Conservation (phyloP, 2,329 filamentous ascomycete species). For the Cytospora chrysosperma region DNA sequence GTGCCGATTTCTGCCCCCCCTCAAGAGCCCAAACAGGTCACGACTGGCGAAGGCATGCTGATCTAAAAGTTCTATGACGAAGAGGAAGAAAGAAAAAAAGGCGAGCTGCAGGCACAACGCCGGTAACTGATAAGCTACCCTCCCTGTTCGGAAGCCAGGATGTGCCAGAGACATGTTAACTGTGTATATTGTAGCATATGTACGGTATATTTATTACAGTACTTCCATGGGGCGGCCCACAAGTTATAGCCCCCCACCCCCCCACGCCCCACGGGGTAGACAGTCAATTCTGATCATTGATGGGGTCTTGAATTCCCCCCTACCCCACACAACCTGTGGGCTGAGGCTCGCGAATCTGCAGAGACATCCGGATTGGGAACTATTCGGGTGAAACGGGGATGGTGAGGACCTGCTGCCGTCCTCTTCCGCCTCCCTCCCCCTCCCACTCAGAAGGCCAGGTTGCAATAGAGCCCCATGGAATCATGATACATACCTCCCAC, state of each 20-base stretch:
- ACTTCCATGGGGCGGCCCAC: neutral
- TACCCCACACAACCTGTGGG: neutral
- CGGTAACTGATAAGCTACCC: conserved; percentile 4
- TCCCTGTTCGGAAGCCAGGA: neutral
- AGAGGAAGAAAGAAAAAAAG: neutral
- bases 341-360: neutral
- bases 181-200: too few relatives aligned
- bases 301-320: too few relatives aligned
- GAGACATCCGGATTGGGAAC: neutral
- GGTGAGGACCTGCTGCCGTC: neutral
- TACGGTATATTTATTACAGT: too few relatives aligned
- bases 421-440: too few relatives aligned
- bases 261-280: neutral
- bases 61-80: neutral
- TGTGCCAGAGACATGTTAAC: neutral
- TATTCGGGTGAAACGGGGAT: neutral
- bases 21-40: too few relatives aligned
- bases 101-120: neutral
- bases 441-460: too few relatives aligned
- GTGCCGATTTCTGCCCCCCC: too few relatives aligned
- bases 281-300: too few relatives aligned
- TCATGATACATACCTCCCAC: too few relatives aligned
- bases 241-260: too few relatives aligned
- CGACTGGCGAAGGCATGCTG: neutral
- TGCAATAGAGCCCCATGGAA: too few relatives aligned